Evolutionary conservation across 2,329 filamentous ascomycete species (phyloP).

Genomic region (Fusarium falciforme): DNA sequence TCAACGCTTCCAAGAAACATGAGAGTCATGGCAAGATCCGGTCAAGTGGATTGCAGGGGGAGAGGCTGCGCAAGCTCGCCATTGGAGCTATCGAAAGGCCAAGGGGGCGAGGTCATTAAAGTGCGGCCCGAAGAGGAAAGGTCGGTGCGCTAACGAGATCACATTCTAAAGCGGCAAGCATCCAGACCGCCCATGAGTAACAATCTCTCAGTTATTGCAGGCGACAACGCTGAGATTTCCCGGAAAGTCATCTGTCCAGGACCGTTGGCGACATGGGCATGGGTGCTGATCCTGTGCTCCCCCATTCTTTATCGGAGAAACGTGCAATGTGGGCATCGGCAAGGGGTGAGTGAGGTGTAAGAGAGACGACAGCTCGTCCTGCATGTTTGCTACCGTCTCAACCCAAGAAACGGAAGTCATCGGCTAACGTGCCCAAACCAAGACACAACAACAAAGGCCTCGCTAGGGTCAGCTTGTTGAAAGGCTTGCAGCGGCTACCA

Average conservation of each 20-base stretch:
- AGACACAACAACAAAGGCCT: constrained; percentile 24
- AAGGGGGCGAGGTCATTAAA: constrained; percentile 34
- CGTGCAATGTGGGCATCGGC: neutral
- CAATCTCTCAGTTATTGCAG: constrained; percentile 21
- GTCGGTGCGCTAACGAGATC: constrained; percentile 4
- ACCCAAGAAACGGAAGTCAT: neutral
- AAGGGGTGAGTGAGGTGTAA: neutral
- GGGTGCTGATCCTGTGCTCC: constrained; percentile 4
- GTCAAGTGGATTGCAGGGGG: constrained; percentile 23
- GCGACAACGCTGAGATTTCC: constrained; percentile 25
- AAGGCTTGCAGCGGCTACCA: constrained; percentile 22
- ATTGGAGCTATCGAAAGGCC: constrained; percentile 33
- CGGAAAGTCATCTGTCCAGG: constrained; percentile 11
- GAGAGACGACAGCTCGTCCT: neutral
- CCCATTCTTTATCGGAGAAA: neutral
- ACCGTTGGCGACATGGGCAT: constrained; percentile 15
- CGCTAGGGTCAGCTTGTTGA: constrained; percentile 15
- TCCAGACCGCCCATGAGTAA: constrained; percentile 24
- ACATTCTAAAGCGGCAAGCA: constrained; percentile 35
- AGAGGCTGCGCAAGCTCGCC: constrained; percentile 15
- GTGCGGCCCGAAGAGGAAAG: constrained; percentile 29
- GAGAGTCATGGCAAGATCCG: constrained; percentile 22
- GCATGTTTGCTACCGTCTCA: constrained; percentile 1
- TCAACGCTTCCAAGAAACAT: constrained; percentile 19
- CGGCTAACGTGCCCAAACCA: constrained; percentile 1